A percentile compares a stretch with the other conserved stretches of the same genome.
Conservation (phyloP, 345 rosid species). For the Sonneratia alba region DNA sequence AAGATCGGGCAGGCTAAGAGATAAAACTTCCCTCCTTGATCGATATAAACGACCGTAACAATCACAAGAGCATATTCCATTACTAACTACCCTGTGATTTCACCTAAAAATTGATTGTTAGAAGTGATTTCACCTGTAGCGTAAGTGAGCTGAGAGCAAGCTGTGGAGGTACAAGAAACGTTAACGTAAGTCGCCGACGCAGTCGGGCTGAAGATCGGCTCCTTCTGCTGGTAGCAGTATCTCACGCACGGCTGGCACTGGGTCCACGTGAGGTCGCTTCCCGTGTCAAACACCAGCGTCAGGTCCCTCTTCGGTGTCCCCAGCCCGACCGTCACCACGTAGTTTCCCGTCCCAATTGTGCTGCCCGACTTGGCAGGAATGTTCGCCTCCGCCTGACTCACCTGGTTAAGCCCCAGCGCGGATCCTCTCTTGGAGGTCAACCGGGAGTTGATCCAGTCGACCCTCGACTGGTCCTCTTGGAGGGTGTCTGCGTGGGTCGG, state of each 20-base stretch:
- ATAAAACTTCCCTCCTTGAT: too few species aligned
- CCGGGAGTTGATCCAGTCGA: slow-evolving; percentile 44
- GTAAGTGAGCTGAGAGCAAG: slow-evolving; percentile 39
- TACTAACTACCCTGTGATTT: too few species aligned
- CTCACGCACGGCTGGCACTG: slow-evolving; percentile 45
- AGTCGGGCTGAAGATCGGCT: slow-evolving; percentile 39
- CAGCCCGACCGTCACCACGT: slow-evolving; percentile 43
- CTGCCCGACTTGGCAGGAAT: slow-evolving; percentile 62
- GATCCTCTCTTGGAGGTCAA: slow-evolving; percentile 16
- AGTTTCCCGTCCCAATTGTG: slow-evolving; percentile 41
- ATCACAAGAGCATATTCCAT: too few species aligned
- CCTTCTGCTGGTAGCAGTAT: slow-evolving; percentile 44
- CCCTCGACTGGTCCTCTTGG: slow-evolving; percentile 48
- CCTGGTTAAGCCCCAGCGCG: background rate
- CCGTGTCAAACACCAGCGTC: slow-evolving; percentile 55
- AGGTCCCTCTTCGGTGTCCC: slow-evolving; percentile 46
- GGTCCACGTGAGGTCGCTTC: slow-evolving; percentile 68
- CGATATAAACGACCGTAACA: too few species aligned
- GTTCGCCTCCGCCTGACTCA: slow-evolving; percentile 10
- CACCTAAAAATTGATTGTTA: slow-evolving; percentile 30
- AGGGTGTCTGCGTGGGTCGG: slow-evolving; percentile 42
- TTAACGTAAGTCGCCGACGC: slow-evolving; percentile 48
- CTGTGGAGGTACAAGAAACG: slow-evolving; percentile 38
- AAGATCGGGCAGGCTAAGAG: background rate
- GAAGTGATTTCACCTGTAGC: too few species aligned